Evolutionary conservation across 169 alveolate genomes (phyloP), one percentile per base, ranked within the genome.

Genomic region (Babesia sp.): DNA sequence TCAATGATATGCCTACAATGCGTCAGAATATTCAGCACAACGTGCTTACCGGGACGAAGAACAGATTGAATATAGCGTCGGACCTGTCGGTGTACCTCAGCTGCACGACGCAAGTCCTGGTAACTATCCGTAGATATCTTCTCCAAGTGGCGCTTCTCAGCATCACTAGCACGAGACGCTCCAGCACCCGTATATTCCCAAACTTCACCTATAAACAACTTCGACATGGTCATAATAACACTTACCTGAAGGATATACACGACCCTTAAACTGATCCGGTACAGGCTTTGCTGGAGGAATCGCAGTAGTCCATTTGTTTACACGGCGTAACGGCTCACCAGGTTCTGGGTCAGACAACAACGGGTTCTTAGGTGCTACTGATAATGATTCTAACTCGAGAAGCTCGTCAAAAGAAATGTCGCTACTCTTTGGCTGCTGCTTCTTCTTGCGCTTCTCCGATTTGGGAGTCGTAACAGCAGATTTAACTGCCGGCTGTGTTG

Each of bases 1-100:
- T 86, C 91, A 98, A 86, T 61, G 91, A 91, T 72, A 94, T 83
- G 33, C 99, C 99, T 28, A 91, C 84, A 37, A 44, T 56, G 24
- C 37, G 14, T 34, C 33, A 20, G n/a, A 18, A 20, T 22, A 31
- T 24, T 7, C 22, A 28, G 37, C 46, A 33, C n/a, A 11, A 12
- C 26, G 20, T 2, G 14, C 73, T 5, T 81, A 84, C 94, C 94
- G 1, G 99, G 99, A 58, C 90, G 90, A 36, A 96, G 84, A 22
- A 93, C 91, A 37, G 96, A 63, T 86, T 98, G 99, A 67, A 98
- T 98, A 64, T 96, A 98, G 88, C 96, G 92, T 64, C 99, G 86
- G 8, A 96, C 98, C 87, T 98, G 98, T 58, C 99, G 91, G 87
- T 98, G 99, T 66, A 98, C 96, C 84, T 98, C 99, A 16, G 99